Evolutionary conservation across 176 grass and related monocot species (phyloP).

Genomic region (Triticum turgidum): DNA sequence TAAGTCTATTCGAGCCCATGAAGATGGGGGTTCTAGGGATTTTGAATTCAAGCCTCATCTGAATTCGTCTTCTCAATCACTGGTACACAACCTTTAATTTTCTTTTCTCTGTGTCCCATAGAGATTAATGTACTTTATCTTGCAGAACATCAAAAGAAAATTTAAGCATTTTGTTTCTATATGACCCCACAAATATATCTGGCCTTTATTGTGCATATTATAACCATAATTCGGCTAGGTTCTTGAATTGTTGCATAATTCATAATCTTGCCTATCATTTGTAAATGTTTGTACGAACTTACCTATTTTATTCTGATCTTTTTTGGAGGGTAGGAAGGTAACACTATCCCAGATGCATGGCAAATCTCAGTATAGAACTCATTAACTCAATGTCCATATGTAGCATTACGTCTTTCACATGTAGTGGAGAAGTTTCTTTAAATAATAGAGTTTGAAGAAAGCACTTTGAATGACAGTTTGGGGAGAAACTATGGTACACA

Average conservation of each 20-base stretch:
- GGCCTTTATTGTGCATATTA: background rate
- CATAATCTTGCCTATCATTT: background rate
- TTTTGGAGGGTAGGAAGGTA: background rate
- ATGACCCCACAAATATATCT: background rate
- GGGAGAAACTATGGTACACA: constrained; percentile 3
- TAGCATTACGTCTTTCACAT: background rate
- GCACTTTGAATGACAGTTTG: background rate
- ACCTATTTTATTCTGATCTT: background rate
- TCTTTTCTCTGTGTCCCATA: background rate
- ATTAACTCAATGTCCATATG: background rate
- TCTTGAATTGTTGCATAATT: background rate
- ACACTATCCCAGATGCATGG: background rate
- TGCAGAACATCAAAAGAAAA: background rate
- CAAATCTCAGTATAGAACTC: background rate
- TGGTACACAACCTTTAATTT: constrained; percentile 30
- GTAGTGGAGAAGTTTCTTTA: background rate
- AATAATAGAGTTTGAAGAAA: background rate
- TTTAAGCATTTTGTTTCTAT: constrained; percentile 17
- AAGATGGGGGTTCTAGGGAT: constrained; percentile 57
- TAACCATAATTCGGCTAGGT: background rate
- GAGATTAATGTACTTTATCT: constrained; percentile 10
- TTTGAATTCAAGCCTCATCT: constrained; percentile 80
- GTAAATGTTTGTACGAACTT: background rate
- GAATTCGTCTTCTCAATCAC: constrained; percentile 46
- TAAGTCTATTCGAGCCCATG: constrained; percentile 35